Evolutionary conservation across 495 filamentous ascomycete species (phyloP), one percentile per base, ranked within the genome.

Genomic region (Xylaria sp.): DNA sequence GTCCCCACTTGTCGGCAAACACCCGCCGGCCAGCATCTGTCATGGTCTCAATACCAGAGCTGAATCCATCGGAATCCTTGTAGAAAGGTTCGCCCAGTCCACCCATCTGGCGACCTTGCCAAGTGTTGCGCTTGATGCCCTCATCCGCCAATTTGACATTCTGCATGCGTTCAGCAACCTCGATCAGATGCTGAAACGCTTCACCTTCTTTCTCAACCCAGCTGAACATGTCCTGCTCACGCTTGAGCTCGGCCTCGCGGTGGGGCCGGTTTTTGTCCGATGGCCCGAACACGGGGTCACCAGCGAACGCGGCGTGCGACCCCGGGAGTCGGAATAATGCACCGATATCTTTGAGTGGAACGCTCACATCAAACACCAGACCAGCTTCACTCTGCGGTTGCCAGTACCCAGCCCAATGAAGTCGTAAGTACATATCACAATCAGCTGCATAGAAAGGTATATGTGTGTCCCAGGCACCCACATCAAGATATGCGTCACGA

Each of bases 401-500:
- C 74, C 79, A 82, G 74, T 83, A 88, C 3, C 81, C 83, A 6
- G 78, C 82, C 87, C 88, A 88, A 66, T 81, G 81, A 8, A 89
- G 74, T 3, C 88, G 84, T 15, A 83, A 79, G 76, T 90, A 87
- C 81, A 88, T 85, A 43, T 88, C 86, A 71, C 86, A 88, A 62
- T 90, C 87, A 21, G 86, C 83, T 46, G 79, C 79, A 71, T 89
- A 87, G 76, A 84, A 90, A 5, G 88, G 88, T 50, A 91, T 89
- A 41, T 87, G 79, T 0, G 86, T 85, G 71, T 91, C 88, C 88
- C 88, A 91, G 14, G 80, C 88, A 19, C 88, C 89, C 48, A 87
- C 79, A 14, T 82, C 80, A 57, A 85, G 79, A 59, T 85, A 85
- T 0, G 86, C 83, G 61, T 82, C 76, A 53, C 84, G 83, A 70